phyloP scores from a whole-genome alignment of 805 yeast species.

The Kregervanrija pseudodelftensis region DNA sequence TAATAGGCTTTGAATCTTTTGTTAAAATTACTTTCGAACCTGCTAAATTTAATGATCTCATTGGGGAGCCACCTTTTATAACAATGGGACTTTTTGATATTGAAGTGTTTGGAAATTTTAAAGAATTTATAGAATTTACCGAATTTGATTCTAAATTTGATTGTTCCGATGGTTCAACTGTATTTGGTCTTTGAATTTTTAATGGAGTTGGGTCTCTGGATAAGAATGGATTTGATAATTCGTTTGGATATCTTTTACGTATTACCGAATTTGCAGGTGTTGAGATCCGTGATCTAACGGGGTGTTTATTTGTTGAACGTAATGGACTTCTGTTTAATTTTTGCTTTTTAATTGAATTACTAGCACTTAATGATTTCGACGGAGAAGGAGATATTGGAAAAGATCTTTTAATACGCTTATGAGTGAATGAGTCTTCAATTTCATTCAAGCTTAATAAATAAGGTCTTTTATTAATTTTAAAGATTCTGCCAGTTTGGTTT shows the following conservation, averaged over 20 bases:
- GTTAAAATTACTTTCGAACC: neutral
- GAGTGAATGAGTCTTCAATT: constrained; percentile 16
- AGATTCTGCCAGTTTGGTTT: constrained; percentile 28
- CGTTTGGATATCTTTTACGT: constrained; percentile 10
- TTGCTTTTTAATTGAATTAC: neutral
- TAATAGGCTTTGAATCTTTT: no score
- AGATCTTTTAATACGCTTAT: constrained; percentile 8
- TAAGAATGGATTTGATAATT: constrained; percentile 21
- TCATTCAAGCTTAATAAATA: constrained; percentile 28
- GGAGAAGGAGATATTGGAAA: constrained; percentile 1
- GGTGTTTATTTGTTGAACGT: neutral
- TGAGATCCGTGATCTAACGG: neutral
- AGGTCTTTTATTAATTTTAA: constrained; percentile 42
- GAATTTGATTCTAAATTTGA: neutral
- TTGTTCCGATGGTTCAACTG: neutral
- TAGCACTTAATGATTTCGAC: neutral
- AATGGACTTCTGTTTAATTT: neutral
- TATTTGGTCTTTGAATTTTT: neutral
- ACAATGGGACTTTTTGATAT: constrained; percentile 22
- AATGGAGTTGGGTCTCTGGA: constrained; percentile 10
- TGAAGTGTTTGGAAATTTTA: constrained; percentile 10
- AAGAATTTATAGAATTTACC: neutral
- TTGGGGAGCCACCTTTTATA: constrained; percentile 24
- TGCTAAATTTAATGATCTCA: constrained; percentile 8
- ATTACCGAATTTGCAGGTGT: constrained; percentile 16